Conservation (phyloP, 2,329 filamentous ascomycete genomes). For the Chrysosporium keratinophilum region DNA sequence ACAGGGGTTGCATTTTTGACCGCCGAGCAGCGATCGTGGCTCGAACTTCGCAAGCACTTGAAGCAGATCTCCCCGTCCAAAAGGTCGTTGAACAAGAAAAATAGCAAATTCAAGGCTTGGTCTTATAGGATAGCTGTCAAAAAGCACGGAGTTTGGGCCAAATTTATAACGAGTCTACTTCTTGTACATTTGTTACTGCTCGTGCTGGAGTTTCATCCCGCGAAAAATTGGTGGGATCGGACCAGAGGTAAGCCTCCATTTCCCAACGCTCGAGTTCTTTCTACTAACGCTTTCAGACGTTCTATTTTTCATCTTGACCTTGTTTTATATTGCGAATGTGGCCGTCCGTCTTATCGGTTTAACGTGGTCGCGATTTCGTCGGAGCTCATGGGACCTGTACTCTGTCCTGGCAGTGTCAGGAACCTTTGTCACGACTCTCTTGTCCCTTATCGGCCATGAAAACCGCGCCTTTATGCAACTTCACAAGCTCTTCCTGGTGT, state of each 20-base stretch:
- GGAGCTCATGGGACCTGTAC: conserved; percentile 92
- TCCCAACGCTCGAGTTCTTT: neutral
- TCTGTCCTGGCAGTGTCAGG: conserved; percentile 70
- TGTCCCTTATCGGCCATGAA: conserved; percentile 54
- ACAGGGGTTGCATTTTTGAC: conserved; percentile 95
- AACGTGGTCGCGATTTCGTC: conserved; percentile 81
- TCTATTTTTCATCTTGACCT: conserved; percentile 69
- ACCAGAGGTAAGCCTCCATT: conserved; percentile 44
- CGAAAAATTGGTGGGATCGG: conserved; percentile 59
- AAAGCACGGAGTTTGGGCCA: conserved; percentile 88
- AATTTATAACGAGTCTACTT: conserved; percentile 65
- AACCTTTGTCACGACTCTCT: conserved; percentile 68
- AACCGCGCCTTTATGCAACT: conserved; percentile 60
- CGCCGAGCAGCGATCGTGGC: conserved; percentile 90
- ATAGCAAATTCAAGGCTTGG: conserved; percentile 76
- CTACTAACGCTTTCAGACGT: conserved; percentile 40
- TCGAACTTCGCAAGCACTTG: conserved; percentile 83
- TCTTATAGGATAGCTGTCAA: conserved; percentile 90
- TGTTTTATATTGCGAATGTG: conserved; percentile 76
- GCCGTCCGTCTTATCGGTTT: conserved; percentile 74
- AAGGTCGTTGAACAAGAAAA: conserved; percentile 67
- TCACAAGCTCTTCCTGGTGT: conserved; percentile 89
- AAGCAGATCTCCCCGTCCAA: conserved; percentile 92
- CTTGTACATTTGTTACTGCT: conserved; percentile 75
- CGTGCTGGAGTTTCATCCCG: conserved; percentile 73